Base-by-base conservation (phyloP, 352 stramenopile species). In the Phytopythium mirpurense region DNA sequence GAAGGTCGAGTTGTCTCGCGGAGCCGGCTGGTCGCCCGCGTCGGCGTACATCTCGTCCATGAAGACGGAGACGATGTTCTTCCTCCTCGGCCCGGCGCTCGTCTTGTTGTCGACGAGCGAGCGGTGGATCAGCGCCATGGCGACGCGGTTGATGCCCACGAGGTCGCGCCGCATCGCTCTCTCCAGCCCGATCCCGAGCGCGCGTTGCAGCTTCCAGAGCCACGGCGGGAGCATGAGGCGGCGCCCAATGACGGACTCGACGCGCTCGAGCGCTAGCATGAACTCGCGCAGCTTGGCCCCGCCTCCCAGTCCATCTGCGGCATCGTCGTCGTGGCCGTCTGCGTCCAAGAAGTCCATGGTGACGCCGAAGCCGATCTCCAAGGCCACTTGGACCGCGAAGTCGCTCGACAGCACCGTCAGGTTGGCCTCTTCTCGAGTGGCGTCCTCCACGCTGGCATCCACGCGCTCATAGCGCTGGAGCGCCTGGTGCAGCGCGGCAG, bases 301-400 rank as follows among this genome's bases (percentile, higher is more conserved):
- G 29, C 9, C 29, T 9, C 5, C 5, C 9, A 10, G 5, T 9
- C 9, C 29, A 5, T 27, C 10, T 51, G 27, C 8, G n/a, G 10
- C 48, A n/a, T 52, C 3, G 0, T n/a, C 27, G 8, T 41, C 15
- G 14, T 38, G 3, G 10, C 23, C 34, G 10, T n/a, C 15, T 12
- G 32, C 6, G 24, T 7, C 4, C 0, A 85, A 52, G 14, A 35
- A 59, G 1, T 65, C 60, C 24, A 93, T 54, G 18, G 75, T 58
- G 11, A 81, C 52, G 11, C 83, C 83, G 55, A 91, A 91, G 31
- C 58, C 79, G 51, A 91, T 78, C 45, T 88, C 74, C 0, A 68
- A 47, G 41, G 89, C 86, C 31, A 70, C 74, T 26, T 89, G 62
- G 9, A 89, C 63, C 23, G 81, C 88, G 60, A 90, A 83, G 8